Percentiles rank a stretch among this genome's conserved stretches.
These are phyloP conservation scores for Hyphodiscus sp. DNA, from an alignment of 2,329 filamentous ascomycete species.

Conservation along the genomic window DNA sequence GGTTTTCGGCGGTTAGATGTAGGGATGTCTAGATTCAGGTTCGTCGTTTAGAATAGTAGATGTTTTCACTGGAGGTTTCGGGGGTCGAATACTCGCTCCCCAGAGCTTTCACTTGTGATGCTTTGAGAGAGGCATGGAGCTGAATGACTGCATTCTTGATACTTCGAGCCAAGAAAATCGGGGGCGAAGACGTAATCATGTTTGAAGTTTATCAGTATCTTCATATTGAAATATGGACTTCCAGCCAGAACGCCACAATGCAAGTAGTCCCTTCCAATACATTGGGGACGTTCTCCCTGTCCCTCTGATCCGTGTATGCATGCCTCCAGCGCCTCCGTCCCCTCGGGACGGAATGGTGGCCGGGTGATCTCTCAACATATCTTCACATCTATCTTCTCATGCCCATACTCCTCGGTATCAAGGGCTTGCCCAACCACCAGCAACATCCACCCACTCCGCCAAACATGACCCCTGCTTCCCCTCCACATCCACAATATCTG, in stretches of 20 bases:
- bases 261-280: neutral
- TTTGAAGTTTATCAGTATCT: neutral
- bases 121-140: too few species aligned
- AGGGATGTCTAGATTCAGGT: too few species aligned
- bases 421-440: constrained; percentile 73
- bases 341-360: neutral
- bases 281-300: neutral
- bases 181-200: neutral
- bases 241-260: neutral
- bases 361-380: neutral
- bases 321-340: neutral
- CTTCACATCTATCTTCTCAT: neutral
- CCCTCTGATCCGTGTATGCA: neutral
- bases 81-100: too few species aligned
- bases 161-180: neutral
- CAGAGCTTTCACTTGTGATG: too few species aligned
- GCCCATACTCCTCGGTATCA: constrained; percentile 14
- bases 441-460: constrained; percentile 94
- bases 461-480: constrained; percentile 95
- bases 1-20: too few species aligned
- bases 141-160: neutral
- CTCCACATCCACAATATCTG: constrained; percentile 95
- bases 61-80: too few species aligned
- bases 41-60: too few species aligned
- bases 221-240: neutral